Base-by-base conservation (phyloP, 345 rosid genomes). In the Trapa incisa region DNA sequence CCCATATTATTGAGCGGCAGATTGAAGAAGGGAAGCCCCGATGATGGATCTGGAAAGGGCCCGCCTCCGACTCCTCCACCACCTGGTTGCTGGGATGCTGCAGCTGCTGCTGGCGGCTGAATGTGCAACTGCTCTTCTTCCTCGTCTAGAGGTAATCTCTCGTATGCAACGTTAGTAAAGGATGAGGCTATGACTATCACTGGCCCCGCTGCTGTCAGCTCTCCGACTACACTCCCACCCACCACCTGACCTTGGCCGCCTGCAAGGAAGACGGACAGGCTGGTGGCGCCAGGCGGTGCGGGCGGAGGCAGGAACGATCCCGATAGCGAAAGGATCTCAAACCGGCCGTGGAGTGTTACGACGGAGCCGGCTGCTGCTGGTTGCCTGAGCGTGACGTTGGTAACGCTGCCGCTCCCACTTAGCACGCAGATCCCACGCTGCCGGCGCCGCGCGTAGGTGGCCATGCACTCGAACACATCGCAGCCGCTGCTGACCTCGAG, bases 281-380 rank as follows among this genome's bases (percentile, higher is more conserved):
- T 90, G 0, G 98, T 93, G 11, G 98, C 97, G 4, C 97, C 96
- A 0, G 97, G 97, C 3, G 98, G 98, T 35, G 98, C 97, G 7
- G 98, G 98, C 6, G 96, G 96, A 0, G 98, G 98, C 65, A 93
- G 76, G 76, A 93, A 93, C 35, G 98, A 88, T 17, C 98, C 98
- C 0, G 96, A 77, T 15, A 93, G 80, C 3, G 98, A 93, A 65
- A 93, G 76, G 75, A 93, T 93, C 83, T 93, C 98, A 67, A 93
- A 93, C 66, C 92, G 89, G 2, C 98, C 98, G 5, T 87, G 96
- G 22, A 93, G 84, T 10, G 90, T 87, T 13, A 90, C 84, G 1
- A 93, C 69, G 22, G 97, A 80, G 63, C 96, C 98, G 0, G 88
- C 85, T 1, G 92, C 90, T 0, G 97, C 86, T 0, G 98, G 94